A percentile compares a stretch with the other conserved stretches of the same genome.
Evolutionary conservation across 176 grass and related monocot genomes (phyloP).

Genomic region (Areca catechu): DNA sequence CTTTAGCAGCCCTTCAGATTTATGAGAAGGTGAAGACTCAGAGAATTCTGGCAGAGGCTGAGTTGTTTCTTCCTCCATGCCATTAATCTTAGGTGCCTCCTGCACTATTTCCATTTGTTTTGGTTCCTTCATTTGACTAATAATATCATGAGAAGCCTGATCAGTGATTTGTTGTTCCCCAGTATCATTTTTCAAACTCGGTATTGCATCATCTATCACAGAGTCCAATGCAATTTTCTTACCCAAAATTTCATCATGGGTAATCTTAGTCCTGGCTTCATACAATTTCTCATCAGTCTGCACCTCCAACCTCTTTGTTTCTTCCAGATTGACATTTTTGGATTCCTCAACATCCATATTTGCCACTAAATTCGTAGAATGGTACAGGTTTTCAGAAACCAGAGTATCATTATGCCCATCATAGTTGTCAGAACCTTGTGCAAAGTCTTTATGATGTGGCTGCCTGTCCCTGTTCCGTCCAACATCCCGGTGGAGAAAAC

Average conservation of each 20-base stretch:
- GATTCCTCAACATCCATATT: background rate
- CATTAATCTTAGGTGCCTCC: slow-evolving; percentile 18
- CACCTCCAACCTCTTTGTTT: background rate
- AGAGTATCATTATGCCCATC: background rate
- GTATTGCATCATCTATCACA: background rate
- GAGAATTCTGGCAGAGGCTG: background rate
- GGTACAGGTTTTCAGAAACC: background rate
- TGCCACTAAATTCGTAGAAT: no score
- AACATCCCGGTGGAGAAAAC: slow-evolving; percentile 19
- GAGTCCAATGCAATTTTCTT: background rate
- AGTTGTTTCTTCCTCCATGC: background rate
- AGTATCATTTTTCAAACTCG: background rate
- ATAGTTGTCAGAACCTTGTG: background rate
- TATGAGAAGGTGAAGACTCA: background rate
- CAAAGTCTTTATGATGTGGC: background rate
- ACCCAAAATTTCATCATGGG: slow-evolving; percentile 1
- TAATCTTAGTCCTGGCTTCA: slow-evolving; percentile 1
- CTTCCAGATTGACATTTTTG: background rate
- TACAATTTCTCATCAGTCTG: background rate
- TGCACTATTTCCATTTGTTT: slow-evolving; percentile 15
- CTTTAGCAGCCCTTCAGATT: background rate
- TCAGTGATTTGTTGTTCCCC: background rate
- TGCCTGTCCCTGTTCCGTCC: background rate
- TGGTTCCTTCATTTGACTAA: slow-evolving; percentile 4
- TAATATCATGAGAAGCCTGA: background rate